Base-by-base conservation (phyloP, 2,329 filamentous ascomycete genomes). In the Westerdykella aurantiaca region DNA sequence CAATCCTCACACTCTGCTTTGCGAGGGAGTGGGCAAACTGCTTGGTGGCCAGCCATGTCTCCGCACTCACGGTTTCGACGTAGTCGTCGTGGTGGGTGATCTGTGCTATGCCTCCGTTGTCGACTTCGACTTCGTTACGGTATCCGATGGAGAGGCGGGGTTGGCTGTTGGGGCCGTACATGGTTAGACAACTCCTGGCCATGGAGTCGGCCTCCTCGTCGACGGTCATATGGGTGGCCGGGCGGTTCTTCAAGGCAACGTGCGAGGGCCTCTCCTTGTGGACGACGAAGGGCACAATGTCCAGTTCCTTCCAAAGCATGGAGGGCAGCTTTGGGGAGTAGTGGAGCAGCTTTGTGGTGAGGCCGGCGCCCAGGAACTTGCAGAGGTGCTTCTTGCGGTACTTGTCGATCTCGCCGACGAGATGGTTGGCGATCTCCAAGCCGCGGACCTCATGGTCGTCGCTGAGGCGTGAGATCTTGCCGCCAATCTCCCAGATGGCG, bases 171-270 rank as follows among this genome's bases (percentile, higher is more conserved):
- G 86, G 86, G 1, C 85, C 85, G 55, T 29, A 89, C 90, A 52
- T 82, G 47, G 82, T 78, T 49, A 89, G 76, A 62, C 84, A 88
- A 70, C 89, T 90, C 48, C 87, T 76, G 1, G 83, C 83, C 78
- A 90, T 85, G 0, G 83, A 86, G 60, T 91, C 87, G 1, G 87
- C 86, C 63, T 89, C 82, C 61, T 93, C 87, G 55, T 90, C 87
- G 4, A 89, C 75, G n/a, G 75, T 70, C 59, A 81, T 80, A 29
- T 69, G 64, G 37, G 75, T 70, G 73, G 77, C 33, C 9, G 25
- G 23, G 12, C 33, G 33, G n/a, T 14, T 35, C 17, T 35, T 35
- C 10, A 14, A 7, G n/a, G 17, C 33, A 23, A n/a, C 22, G 37
- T 29, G 14, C 21, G 16, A 31, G 21, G 38, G 13, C 37, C 22